These are phyloP conservation scores for Scleroderma citrinum DNA, from an alignment of 768 basidiomycete species.

Conservation along the genomic window DNA sequence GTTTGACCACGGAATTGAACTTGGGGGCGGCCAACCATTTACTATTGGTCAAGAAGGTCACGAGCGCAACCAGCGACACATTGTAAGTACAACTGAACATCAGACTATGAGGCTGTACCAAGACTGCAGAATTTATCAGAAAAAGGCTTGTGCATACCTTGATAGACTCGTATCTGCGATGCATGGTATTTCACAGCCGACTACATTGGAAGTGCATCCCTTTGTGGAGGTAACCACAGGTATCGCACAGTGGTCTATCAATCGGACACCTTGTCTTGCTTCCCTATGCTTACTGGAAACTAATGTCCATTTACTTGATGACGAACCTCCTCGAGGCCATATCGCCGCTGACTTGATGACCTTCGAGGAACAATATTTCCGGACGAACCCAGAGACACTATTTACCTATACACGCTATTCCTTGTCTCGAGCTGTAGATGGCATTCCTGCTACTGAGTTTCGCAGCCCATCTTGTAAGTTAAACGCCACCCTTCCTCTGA, in stretches of 20 bases:
- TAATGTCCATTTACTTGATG: conserved; percentile 42
- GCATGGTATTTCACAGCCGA: background rate
- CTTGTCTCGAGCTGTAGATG: conserved; percentile 53
- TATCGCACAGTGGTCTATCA: conserved; percentile 7
- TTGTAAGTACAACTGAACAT: conserved; percentile 36
- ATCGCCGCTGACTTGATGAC: conserved; percentile 36
- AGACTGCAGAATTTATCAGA: conserved; percentile 25
- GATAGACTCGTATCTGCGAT: conserved; percentile 25
- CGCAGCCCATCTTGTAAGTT: conserved; percentile 42
- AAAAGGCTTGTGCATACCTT: conserved; percentile 40
- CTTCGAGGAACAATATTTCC: conserved; percentile 33
- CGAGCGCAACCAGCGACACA: conserved; percentile 51
- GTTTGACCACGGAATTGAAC: conserved; percentile 58
- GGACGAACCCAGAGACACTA: conserved; percentile 30
- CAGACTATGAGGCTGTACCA: background rate
- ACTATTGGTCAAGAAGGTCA: conserved; percentile 54
- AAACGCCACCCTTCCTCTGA: background rate
- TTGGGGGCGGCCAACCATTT: conserved; percentile 57
- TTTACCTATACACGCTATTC: conserved; percentile 39
- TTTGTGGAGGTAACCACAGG: conserved; percentile 8
- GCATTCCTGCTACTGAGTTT: conserved; percentile 43
- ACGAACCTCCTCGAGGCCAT: conserved; percentile 13
- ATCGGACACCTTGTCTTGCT: conserved; percentile 38
- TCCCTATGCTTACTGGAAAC: conserved; percentile 46
- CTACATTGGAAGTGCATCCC: background rate